phyloP scores from a whole-genome alignment of 1,284 basidiomycete genomes.

The Trichosporon faecale region DNA sequence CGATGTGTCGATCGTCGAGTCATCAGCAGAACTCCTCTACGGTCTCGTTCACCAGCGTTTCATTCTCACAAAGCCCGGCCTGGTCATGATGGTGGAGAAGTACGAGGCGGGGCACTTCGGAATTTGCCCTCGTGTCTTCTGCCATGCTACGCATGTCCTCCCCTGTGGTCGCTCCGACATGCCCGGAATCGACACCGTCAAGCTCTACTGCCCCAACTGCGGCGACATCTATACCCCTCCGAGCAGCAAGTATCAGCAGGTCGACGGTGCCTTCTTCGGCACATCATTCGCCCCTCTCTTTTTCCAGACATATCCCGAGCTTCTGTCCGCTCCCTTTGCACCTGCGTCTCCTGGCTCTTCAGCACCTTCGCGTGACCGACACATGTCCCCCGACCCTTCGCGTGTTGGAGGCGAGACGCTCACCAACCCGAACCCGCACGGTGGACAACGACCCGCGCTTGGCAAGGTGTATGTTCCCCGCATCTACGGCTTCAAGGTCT shows the following conservation, averaged over 20 bases:
- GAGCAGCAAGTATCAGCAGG: slow-evolving; percentile 89
- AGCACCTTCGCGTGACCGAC: slow-evolving; percentile 15
- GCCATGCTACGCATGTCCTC: slow-evolving; percentile 81
- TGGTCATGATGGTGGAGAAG: slow-evolving; percentile 97
- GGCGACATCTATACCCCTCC: slow-evolving; percentile 96
- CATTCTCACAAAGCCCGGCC: slow-evolving; percentile 88
- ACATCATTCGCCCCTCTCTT: slow-evolving; percentile 97
- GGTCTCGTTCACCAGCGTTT: slow-evolving; percentile 97
- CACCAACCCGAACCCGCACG: slow-evolving; percentile 74
- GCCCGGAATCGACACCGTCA: slow-evolving; percentile 97
- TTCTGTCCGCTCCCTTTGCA: slow-evolving; percentile 77
- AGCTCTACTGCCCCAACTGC: slow-evolving; percentile 97
- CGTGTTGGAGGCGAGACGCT: slow-evolving; percentile 37
- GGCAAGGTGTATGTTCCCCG: slow-evolving; percentile 84
- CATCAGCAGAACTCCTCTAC: slow-evolving; percentile 94
- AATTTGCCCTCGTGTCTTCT: slow-evolving; percentile 92
- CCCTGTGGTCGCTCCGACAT: slow-evolving; percentile 95
- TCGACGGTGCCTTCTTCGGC: slow-evolving; percentile 98
- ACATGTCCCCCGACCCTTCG: slow-evolving; percentile 23
- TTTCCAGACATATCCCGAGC: slow-evolving; percentile 93
- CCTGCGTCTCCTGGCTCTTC: slow-evolving; percentile 20
- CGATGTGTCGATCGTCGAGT: slow-evolving; percentile 95
- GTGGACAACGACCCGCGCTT: slow-evolving; percentile 67
- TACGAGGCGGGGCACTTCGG: slow-evolving; percentile 93
- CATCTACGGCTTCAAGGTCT: slow-evolving; percentile 76